These are phyloP conservation scores for Globisporangium irregulare DNA, from an alignment of 352 stramenopile genomes.

Conservation along the genomic window DNA sequence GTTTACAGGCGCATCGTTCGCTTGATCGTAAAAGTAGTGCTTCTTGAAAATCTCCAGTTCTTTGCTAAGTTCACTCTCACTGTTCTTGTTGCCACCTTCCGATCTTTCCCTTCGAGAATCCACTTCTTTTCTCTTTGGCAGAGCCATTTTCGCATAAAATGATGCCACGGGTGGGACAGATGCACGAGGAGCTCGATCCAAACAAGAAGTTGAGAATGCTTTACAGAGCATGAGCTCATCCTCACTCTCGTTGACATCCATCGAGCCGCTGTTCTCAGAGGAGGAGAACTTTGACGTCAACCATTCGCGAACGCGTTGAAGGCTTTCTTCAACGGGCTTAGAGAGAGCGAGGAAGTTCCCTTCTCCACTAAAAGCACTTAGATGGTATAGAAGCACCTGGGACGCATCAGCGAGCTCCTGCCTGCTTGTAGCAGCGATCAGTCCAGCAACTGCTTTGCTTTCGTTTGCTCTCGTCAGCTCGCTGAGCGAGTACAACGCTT, in stretches of 20 bases:
- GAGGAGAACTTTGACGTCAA: slow-evolving; percentile 19
- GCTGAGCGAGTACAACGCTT: slow-evolving; percentile 27
- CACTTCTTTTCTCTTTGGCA: neutral
- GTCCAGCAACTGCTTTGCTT: slow-evolving; percentile 31
- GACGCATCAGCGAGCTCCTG: slow-evolving; percentile 6
- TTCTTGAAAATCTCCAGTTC: slow-evolving; percentile 14
- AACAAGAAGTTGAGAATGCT: slow-evolving; percentile 31
- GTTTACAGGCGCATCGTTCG: neutral
- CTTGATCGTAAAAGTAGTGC: slow-evolving; percentile 7
- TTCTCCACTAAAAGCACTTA: slow-evolving; percentile 9
- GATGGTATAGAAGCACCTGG: neutral
- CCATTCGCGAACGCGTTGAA: slow-evolving; percentile 31
- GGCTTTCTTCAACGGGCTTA: slow-evolving; percentile 16
- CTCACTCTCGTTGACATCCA: slow-evolving; percentile 23
- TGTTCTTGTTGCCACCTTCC: neutral
- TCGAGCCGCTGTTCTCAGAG: slow-evolving; percentile 7
- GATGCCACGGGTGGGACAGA: slow-evolving; percentile 13
- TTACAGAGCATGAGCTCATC: slow-evolving; percentile 39
- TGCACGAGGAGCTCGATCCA: neutral
- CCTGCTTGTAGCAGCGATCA: slow-evolving; percentile 22
- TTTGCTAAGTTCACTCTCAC: neutral
- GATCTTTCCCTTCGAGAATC: neutral
- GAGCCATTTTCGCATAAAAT: neutral
- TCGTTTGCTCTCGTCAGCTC: slow-evolving; percentile 42
- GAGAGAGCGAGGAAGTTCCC: slow-evolving; percentile 13